Evolutionary conservation across 176 grass and related monocot species (phyloP).

Genomic region (Aegilops sharonensis): DNA sequence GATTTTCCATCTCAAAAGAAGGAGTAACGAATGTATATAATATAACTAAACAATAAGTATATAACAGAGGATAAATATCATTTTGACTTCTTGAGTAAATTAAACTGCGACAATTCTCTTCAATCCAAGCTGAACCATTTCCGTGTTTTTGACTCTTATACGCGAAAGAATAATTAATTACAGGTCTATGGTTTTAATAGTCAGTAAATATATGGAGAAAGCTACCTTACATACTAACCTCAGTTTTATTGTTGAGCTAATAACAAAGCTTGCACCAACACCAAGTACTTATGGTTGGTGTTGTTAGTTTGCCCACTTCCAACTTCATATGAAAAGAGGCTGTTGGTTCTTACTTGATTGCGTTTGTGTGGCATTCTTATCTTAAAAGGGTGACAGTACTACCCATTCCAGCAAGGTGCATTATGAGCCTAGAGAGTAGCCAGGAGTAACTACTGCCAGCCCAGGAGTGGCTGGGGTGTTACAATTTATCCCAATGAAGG

Average conservation of each 20-base stretch:
- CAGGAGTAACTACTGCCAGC: too few species aligned
- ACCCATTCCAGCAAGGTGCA: too few species aligned
- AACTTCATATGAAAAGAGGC: not conserved
- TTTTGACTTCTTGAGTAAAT: not conserved
- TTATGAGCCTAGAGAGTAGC: too few species aligned
- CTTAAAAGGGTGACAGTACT: too few species aligned
- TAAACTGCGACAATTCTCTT: not conserved
- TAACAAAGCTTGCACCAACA: not conserved
- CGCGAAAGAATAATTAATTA: not conserved
- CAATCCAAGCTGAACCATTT: not conserved
- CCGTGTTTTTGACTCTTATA: not conserved
- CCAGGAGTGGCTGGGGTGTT: too few species aligned
- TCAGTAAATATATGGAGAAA: not conserved
- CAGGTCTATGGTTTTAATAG: not conserved
- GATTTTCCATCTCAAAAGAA: conserved; percentile 11
- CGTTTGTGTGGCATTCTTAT: too few species aligned
- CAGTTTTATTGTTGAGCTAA: not conserved
- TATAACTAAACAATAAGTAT: not conserved
- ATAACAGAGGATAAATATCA: not conserved
- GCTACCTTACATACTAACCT: not conserved
- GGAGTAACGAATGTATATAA: not conserved
- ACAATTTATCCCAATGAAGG: not conserved
- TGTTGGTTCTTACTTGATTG: not conserved
- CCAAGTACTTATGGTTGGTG: not conserved
- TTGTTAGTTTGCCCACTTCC: not conserved